Evolutionary conservation across 192 early-diverging fungal genomes (phyloP).

Genomic region (Podila clonocystis): DNA sequence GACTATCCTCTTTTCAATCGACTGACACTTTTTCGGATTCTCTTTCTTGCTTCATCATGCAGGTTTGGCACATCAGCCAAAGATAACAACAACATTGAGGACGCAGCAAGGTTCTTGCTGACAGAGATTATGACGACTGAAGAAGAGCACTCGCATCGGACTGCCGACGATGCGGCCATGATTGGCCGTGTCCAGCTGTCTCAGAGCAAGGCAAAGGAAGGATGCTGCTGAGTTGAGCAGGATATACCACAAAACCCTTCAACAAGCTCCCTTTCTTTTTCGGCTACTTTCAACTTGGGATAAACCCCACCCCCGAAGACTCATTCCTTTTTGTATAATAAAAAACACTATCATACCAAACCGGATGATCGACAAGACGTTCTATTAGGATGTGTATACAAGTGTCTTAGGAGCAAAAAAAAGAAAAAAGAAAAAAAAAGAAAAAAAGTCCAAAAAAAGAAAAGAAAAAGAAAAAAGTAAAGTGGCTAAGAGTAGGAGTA

Average conservation of each 20-base stretch:
- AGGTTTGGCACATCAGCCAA: constrained; percentile 73
- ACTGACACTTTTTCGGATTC: background rate
- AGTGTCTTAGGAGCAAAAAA: background rate
- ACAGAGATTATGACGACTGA: constrained; percentile 53
- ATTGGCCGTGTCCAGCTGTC: constrained; percentile 25
- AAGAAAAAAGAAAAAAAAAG: background rate
- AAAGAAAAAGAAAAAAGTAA: background rate
- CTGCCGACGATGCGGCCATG: constrained; percentile 9
- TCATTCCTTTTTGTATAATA: too few species aligned
- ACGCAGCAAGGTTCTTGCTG: constrained; percentile 63
- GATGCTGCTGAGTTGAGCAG: constrained; percentile 16
- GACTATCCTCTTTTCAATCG: background rate
- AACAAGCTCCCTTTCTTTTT: background rate
- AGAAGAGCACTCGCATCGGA: constrained; percentile 30
- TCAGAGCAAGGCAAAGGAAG: constrained; percentile 35
- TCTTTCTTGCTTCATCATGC: background rate
- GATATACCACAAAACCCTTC: background rate
- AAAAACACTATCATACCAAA: background rate
- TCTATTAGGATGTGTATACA: background rate
- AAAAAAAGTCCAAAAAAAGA: background rate
- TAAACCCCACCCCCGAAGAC: too few species aligned
- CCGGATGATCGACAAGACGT: background rate
- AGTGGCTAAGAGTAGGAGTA: background rate
- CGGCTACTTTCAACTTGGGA: too few species aligned
- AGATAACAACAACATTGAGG: constrained; percentile 69